Percentiles rank a stretch among this genome's conserved stretches.
Conservation (phyloP, 2,329 filamentous ascomycete genomes). For the Penicillium sp. region DNA sequence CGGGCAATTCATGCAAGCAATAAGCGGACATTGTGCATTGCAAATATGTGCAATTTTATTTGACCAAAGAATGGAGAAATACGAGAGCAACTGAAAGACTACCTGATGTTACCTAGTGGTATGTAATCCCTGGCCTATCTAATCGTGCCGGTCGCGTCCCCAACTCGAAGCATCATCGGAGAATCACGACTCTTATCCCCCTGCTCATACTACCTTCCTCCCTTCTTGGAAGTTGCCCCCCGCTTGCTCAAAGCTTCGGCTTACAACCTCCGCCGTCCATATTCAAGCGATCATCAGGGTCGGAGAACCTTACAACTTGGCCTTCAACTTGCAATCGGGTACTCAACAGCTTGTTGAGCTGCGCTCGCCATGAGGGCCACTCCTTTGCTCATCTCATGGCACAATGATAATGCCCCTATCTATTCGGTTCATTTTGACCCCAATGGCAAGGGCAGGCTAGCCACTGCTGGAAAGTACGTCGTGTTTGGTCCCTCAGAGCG, state of each 20-base stretch:
- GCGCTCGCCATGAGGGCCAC: constrained; percentile 79
- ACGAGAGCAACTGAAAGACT: neutral
- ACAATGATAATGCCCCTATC: constrained; percentile 93
- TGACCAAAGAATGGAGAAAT: neutral
- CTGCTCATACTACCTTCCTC: neutral
- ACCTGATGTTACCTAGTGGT: neutral
- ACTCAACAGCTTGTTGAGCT: constrained; percentile 28
- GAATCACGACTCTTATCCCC: constrained; percentile 17
- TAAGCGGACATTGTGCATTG: neutral
- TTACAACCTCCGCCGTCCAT: no score
- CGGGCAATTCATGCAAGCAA: neutral
- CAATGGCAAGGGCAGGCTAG: constrained; percentile 84
- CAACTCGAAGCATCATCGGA: constrained; percentile 31
- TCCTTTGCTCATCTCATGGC: constrained; percentile 97
- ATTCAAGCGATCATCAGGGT: no score
- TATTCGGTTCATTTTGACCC: constrained; percentile 98
- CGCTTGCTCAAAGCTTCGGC: neutral
- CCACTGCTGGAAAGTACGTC: constrained; percentile 77
- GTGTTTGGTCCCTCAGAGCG: neutral
- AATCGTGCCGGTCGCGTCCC: constrained; percentile 29
- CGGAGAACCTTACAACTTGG: neutral
- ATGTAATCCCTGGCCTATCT: constrained; percentile 15
- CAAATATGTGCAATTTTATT: neutral
- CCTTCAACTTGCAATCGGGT: neutral
- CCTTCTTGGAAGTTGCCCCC: neutral